Evolutionary conservation across 805 yeast genomes (phyloP), one percentile per base, ranked within the genome.

Genomic region (Tetrapisispora iriomotensis): DNA sequence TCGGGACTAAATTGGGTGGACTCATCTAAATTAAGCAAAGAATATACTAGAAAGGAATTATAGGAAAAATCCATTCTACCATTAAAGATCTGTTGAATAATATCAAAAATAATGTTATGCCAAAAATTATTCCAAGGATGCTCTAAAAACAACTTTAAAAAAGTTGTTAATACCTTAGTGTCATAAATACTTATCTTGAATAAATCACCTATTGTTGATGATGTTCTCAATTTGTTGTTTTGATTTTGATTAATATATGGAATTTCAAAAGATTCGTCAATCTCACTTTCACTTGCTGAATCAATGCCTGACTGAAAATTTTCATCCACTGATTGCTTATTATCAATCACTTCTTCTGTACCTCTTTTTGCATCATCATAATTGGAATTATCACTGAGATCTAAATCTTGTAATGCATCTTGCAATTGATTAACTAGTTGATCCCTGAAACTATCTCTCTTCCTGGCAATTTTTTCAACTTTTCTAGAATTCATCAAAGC

Each of bases 91-190:
- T 92, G 99, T 61, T 92, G 99, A 24, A 92, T 81, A 45, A 92
- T 76, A 62, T 92, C 99, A 68, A 90, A 92, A 8, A 92, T 95
- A 42, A 92, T 98, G 54, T 90, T 92, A 61, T 92, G 98, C 68
- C 92, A 73, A 55, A 92, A 92, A 56, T 92, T 92, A 60, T 92
- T 92, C 97, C 97, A 92, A 6, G 97, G 96, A 60, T 79, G 86
- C 44, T 72, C 66, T 60, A 88, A 79, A 54, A 92, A 85, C 71
- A 82, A 77, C 21, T 71, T 62, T 20, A 87, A 63, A n/a, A 88
- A 78, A 18, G 75, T 72, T 17, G 75, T 65, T 24, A 88, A 69
- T 42, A 86, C 76, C 26, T 72, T 71, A 58, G 76, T 77, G 54
- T 92, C 96, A 43, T 78, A 74, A 18, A 92, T 66, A 39, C 84